Conservation (phyloP, 345 rosid species). For the Triadica sebifera region DNA sequence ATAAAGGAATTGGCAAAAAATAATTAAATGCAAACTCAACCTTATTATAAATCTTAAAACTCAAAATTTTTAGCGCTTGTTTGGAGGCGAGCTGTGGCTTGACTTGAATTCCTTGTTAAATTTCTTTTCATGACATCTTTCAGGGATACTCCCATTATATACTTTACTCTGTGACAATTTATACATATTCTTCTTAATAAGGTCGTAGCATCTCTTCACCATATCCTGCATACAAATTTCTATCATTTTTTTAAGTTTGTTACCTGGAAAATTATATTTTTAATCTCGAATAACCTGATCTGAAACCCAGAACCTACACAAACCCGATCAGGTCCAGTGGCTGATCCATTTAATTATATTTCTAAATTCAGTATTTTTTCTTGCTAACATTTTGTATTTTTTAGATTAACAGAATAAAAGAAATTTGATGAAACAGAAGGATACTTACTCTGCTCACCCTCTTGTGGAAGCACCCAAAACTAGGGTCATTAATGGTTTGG, state of each 20-base stretch:
- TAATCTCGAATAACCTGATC: no score
- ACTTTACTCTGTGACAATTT: background rate
- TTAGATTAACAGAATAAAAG: no score
- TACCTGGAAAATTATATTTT: no score
- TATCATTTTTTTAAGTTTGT: no score
- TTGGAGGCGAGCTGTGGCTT: no score
- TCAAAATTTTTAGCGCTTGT: constrained; percentile 1
- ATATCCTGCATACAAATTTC: constrained; percentile 27
- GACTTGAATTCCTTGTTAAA: background rate
- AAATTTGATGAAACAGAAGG: background rate
- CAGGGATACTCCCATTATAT: constrained; percentile 6
- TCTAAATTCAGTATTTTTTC: no score
- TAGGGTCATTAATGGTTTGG: constrained; percentile 17
- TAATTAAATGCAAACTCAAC: background rate
- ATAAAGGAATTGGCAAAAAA: constrained; percentile 3
- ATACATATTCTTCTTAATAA: constrained; percentile 16
- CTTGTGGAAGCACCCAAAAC: constrained; percentile 25
- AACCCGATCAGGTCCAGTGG: no score
- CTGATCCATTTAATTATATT: no score
- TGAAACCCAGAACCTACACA: no score
- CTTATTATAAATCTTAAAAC: background rate
- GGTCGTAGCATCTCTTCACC: constrained; percentile 32
- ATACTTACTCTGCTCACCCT: constrained; percentile 29
- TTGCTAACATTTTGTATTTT: no score
- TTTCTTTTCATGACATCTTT: constrained; percentile 18